Conservation (phyloP, 1,139 yeast species). For the Candida sp. region DNA sequence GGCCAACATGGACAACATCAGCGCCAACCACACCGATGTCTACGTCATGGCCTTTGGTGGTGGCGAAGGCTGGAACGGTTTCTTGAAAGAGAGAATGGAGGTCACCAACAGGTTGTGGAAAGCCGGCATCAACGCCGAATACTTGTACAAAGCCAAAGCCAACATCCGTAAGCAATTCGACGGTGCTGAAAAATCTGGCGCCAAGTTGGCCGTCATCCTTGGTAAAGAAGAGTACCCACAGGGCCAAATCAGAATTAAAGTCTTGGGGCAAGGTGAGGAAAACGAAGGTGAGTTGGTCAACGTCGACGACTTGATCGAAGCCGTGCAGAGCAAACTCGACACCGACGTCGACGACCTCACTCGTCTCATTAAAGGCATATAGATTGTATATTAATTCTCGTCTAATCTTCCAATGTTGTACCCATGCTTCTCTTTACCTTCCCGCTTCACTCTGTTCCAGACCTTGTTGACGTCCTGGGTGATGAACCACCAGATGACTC, state of each 20-base stretch:
- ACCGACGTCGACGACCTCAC: slow-evolving; percentile 61
- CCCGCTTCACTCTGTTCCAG: slow-evolving; percentile 83
- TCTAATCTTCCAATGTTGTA: slow-evolving; percentile 23
- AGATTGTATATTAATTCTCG: slow-evolving; percentile 19
- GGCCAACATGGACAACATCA: slow-evolving; percentile 59
- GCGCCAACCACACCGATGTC: slow-evolving; percentile 90
- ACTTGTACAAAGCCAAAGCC: slow-evolving; percentile 88
- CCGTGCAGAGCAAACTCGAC: slow-evolving; percentile 58
- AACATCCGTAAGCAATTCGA: slow-evolving; percentile 96
- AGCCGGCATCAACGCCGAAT: slow-evolving; percentile 90
- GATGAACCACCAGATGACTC: slow-evolving; percentile 75
- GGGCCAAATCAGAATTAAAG: slow-evolving; percentile 85
- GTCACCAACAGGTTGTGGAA: slow-evolving; percentile 85
- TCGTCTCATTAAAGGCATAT: slow-evolving; percentile 18
- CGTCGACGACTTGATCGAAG: slow-evolving; percentile 58
- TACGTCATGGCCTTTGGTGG: slow-evolving; percentile 99
- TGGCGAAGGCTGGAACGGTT: slow-evolving; percentile 95
- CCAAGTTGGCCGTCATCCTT: slow-evolving; percentile 87
- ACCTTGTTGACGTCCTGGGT: slow-evolving; percentile 68
- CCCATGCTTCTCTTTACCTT: slow-evolving; percentile 45
- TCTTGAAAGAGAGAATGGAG: slow-evolving; percentile 88
- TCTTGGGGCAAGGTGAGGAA: slow-evolving; percentile 86
- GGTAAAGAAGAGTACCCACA: slow-evolving; percentile 92
- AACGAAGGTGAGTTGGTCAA: slow-evolving; percentile 83
- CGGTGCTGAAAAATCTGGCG: slow-evolving; percentile 95